Conservation (phyloP, 306 rosid genomes). For the Gastrolobium bilobum region DNA sequence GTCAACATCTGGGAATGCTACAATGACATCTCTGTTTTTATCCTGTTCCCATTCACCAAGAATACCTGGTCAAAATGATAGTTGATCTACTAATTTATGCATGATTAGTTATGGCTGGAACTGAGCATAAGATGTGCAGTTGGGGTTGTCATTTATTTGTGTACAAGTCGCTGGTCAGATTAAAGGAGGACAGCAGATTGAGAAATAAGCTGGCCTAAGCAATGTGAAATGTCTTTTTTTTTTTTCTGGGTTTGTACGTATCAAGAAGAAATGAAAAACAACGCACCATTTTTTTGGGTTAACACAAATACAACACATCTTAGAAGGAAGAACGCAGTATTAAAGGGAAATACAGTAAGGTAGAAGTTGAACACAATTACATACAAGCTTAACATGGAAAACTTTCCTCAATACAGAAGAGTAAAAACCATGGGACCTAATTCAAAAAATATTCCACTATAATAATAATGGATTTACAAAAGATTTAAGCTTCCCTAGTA, state of each 20-base stretch:
- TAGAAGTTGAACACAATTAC: constrained; percentile 18
- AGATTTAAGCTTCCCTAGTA: no score
- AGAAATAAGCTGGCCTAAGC: constrained; percentile 31
- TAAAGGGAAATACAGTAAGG: constrained; percentile 12
- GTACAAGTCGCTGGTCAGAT: constrained; percentile 13
- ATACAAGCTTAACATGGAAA: background rate
- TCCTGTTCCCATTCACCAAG: constrained; percentile 65
- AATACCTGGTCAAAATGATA: constrained; percentile 37
- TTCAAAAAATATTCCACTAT: no score
- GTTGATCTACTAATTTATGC: constrained; percentile 31
- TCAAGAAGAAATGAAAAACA: constrained; percentile 27
- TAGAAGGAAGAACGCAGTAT: constrained; percentile 1
- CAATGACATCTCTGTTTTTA: constrained; percentile 91
- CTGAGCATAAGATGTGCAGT: constrained; percentile 19
- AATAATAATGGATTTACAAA: no score
- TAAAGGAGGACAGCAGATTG: constrained; percentile 11
- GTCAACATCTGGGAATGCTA: constrained; percentile 86
- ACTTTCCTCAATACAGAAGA: no score
- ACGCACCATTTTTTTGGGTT: background rate
- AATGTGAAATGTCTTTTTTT: constrained; percentile 9
- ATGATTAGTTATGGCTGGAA: constrained; percentile 35
- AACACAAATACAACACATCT: constrained; percentile 18
- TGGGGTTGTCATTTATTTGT: constrained; percentile 1
- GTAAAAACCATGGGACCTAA: no score
- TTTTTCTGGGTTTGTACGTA: background rate